These are phyloP conservation scores for Phytophthora sp. DNA, from an alignment of 352 stramenopile species.

Conservation along the genomic window DNA sequence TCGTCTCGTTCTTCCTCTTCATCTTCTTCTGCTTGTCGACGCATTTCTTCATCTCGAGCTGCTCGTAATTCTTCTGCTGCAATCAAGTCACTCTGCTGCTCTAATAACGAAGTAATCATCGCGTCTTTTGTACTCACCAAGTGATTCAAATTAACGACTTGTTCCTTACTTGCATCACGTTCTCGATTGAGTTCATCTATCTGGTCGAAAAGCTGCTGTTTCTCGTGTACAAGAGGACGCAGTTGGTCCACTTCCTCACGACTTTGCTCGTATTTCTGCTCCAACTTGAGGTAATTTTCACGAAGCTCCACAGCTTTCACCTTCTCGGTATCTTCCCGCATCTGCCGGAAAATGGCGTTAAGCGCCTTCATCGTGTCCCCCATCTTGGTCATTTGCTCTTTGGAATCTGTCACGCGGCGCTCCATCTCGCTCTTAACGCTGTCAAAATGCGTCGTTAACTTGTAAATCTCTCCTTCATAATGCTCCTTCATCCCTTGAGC, in stretches of 20 bases:
- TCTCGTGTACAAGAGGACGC: constrained; percentile 57
- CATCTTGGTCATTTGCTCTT: constrained; percentile 91
- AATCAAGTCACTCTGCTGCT: constrained; percentile 79
- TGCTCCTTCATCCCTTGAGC: constrained; percentile 46
- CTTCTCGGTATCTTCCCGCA: constrained; percentile 92
- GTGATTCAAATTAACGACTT: constrained; percentile 46
- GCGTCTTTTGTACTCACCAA: constrained; percentile 64
- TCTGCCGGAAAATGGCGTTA: constrained; percentile 93
- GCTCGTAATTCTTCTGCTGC: constrained; percentile 63
- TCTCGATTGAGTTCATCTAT: constrained; percentile 44
- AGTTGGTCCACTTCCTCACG: constrained; percentile 71
- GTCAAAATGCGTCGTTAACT: constrained; percentile 54
- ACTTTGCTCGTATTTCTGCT: constrained; percentile 67
- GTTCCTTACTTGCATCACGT: constrained; percentile 44
- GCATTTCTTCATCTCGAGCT: constrained; percentile 59
- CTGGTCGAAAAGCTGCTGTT: constrained; percentile 50
- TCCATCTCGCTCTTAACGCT: constrained; percentile 70
- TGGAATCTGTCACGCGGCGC: constrained; percentile 62
- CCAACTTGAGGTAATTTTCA: constrained; percentile 77
- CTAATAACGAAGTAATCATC: constrained; percentile 71
- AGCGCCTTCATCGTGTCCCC: constrained; percentile 93
- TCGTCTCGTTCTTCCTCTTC: constrained; percentile 53
- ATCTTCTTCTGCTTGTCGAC: constrained; percentile 43
- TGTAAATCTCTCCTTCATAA: constrained; percentile 65
- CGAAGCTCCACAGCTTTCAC: constrained; percentile 89